Evolutionary conservation across 2,329 filamentous ascomycete genomes (phyloP).

Genomic region (Trichoderma aggressivum): DNA sequence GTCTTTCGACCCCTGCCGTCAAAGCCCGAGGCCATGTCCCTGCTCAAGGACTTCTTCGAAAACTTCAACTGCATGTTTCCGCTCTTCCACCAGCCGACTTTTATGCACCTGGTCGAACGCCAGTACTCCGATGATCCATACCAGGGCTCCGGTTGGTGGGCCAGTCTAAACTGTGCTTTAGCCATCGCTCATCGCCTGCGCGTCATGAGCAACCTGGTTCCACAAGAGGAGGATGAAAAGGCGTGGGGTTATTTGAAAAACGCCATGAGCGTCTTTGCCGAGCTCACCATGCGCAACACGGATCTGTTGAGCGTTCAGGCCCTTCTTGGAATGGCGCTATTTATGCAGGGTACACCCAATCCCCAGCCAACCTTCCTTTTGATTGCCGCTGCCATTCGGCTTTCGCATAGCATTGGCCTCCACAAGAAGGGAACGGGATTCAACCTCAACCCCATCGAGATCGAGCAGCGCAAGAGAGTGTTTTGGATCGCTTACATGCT

Average conservation of each 20-base stretch:
- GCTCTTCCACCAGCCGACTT: constrained; percentile 94
- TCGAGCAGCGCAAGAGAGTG: constrained; percentile 74
- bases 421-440: constrained; percentile 93
- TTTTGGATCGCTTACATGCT: constrained; percentile 66
- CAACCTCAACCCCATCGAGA: constrained; percentile 88
- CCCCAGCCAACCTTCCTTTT: constrained; percentile 92
- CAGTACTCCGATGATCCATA: constrained; percentile 94
- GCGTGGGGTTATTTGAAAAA: constrained; percentile 97
- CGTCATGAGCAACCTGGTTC: constrained; percentile 91
- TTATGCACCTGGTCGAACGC: constrained; percentile 93
- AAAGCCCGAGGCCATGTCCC: constrained; percentile 80
- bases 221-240: constrained; percentile 87
- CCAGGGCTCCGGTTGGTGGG: constrained; percentile 97
- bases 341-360: constrained; percentile 94
- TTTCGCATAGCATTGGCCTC: constrained; percentile 90
- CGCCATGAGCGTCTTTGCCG: constrained; percentile 86
- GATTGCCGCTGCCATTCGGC: constrained; percentile 82
- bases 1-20: constrained; percentile 80
- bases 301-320: constrained; percentile 94
- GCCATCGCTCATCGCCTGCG: constrained; percentile 91
- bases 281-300: constrained; percentile 92
- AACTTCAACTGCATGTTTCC: constrained; percentile 99
- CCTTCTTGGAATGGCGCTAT: constrained; percentile 86
- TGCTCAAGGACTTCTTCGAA: constrained; percentile 92
- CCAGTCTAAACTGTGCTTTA: constrained; percentile 86